Evolutionary conservation across 202 grass and related monocot genomes (phyloP), one percentile per base, ranked within the genome.

Genomic region (Panicum hallii): DNA sequence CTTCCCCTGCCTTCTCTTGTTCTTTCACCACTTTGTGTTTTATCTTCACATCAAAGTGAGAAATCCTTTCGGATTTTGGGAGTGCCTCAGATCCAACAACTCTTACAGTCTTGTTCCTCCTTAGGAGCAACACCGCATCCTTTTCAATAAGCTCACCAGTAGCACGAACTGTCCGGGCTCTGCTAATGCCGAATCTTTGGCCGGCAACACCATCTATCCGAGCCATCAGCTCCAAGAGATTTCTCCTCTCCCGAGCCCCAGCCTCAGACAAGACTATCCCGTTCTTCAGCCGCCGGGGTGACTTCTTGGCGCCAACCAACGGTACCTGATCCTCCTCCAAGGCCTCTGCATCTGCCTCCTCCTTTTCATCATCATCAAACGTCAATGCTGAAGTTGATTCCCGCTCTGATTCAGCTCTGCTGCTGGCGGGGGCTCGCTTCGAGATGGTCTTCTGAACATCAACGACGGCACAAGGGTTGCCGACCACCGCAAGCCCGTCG

Each of bases 191-290:
- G 42, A 90, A 89, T 75, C 89, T 80, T 75, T 87, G 88, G 64
- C 77, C 77, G 0, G 77, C 75, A 48, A 88, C 81, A 15, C 82
- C 89, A 66, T 92, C 89, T 55, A 91, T 78, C 54, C 87, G 81
- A 81, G 93, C 91, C 95, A 98, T 95, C 5, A 98, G 89, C 80
- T 98, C 93, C 86, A 92, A 63, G 53, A 98, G 91, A 89, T 99
- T 99, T 79, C 82, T 95, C 70, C 90, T 88, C 63, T 87, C 89
- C 66, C 82, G 79, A 49, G 73, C 32, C 32, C 90, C 84, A 3
- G 83, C 75, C 45, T 90, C 89, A 5, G 93, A 87, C 43, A 95
- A 75, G 12, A 92, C 88, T 64, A 85, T 93, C 0, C 87, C 92
- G 55, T 84, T 81, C 81, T 86, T 89, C 49, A 60, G 60, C 26